Evolutionary conservation across 2,329 filamentous ascomycete genomes (phyloP), one percentile per base, ranked within the genome.

Genomic region (Simplicillium aogashimaense): DNA sequence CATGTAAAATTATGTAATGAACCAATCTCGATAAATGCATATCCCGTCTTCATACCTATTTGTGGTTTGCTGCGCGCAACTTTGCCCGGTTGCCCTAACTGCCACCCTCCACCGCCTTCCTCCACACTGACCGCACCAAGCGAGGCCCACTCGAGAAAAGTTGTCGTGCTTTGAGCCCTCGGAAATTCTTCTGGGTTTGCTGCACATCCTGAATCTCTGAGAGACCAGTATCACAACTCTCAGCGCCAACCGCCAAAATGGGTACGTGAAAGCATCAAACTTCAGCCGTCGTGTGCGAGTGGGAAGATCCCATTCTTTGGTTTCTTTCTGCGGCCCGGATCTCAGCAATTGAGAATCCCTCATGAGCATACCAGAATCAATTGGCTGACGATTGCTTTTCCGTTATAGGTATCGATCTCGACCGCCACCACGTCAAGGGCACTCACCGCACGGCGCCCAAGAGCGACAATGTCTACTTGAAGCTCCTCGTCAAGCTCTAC

Each of bases 401-500:
- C 54, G 56, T 49, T 65, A 63, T 68, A 81, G 77, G 78, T 79
- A 81, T 82, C 69, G 78, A 83, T 78, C 72, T 83, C 59, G 71
- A 80, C 66, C 69, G 70, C 56, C 78, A 83, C 69, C 79, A 83
- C 66, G 74, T 79, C 61, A 76, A 76, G 63, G 69, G 62, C 64
- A 81, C 77, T 53, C 88, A 95, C 78, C 86, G 88, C 70, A 87
- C 85, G 79, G 87, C 86, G 56, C 86, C 89, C 63, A 95, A 95
- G 85, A 94, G 85, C 75, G 86, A 94, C 76, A 95, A 95, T 78
- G 86, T 90, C 62, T 95, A 95, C 73, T 77, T 95, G 58, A 90
- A 90, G 79, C 81, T 95, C 66, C 76, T 97, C 66, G 89, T 95
- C 70, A 95, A 95, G 83, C 84, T 95, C 41, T 95, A 95, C 78